Evolutionary conservation across 108 stramenopile species (phyloP), one percentile per base, ranked within the genome.

Genomic region (Mediolabrus comicus): DNA sequence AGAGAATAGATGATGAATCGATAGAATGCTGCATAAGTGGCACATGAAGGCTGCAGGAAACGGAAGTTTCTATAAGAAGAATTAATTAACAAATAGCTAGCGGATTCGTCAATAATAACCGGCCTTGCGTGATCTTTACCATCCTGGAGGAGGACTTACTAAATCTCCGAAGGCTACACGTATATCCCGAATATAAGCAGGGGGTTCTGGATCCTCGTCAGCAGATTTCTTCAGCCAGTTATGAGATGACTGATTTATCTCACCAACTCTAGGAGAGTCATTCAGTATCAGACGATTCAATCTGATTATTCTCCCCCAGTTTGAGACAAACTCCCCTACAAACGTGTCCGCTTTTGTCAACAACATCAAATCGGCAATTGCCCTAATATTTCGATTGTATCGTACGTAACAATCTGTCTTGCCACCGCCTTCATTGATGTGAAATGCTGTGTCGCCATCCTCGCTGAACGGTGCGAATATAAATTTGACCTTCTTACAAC

Each of bases 1-100:
- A 60, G 28, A 72, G 71, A 63, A 72, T 72, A 54, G n/a, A n/a
- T 43, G 22, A 49, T 22, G 22, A 17, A 17, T 22, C 22, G 46
- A 6, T 43, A 49, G 22, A 49, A 22, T 49, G 19, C 19, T 24
- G 33, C 33, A n/a, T n/a, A n/a, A n/a, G n/a, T n/a, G n/a, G n/a
- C n/a, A n/a, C n/a, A n/a, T n/a, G n/a, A n/a, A n/a, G n/a, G n/a
- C n/a, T n/a, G n/a, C n/a, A n/a, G n/a, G n/a, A n/a, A n/a, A n/a
- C n/a, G n/a, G n/a, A n/a, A n/a, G n/a, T n/a, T n/a, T n/a, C n/a
- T n/a, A n/a, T n/a, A n/a, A n/a, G n/a, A 38, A 49, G 46, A 49
- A 49, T 22, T 22, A 49, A 24, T 43, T 43, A 49, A 49, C 46
- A 22, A 22, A 24, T 3, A 49, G 46, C 16, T n/a, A n/a, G n/a